phyloP scores from a whole-genome alignment of 1,139 yeast species.

The Kodamaea fungicola region DNA sequence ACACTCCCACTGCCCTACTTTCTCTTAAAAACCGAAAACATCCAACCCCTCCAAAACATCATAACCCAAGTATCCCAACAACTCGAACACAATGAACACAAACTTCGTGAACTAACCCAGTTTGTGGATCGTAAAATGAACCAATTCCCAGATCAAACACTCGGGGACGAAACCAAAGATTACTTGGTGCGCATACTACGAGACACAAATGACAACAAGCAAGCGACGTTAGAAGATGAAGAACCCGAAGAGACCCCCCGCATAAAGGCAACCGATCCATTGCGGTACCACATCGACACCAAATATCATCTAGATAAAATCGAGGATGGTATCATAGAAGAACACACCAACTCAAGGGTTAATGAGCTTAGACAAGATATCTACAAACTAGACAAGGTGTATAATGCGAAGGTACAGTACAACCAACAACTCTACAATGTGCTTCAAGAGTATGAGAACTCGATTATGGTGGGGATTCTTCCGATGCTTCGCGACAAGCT shows the following conservation, averaged over 20 bases:
- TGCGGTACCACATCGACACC: slow-evolving; percentile 13
- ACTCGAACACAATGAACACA: slow-evolving; percentile 23
- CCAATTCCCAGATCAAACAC: slow-evolving; percentile 17
- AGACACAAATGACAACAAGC: too few relatives aligned
- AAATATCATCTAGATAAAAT: slow-evolving; percentile 15
- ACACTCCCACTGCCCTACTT: slow-evolving; percentile 14
- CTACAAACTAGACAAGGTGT: slow-evolving; percentile 20
- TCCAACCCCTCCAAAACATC: slow-evolving; percentile 27
- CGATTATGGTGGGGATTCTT: slow-evolving; percentile 23
- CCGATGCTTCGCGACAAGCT: slow-evolving; percentile 27
- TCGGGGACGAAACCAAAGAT: background rate
- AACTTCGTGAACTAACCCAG: slow-evolving; percentile 21
- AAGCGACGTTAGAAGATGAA: slow-evolving; percentile 1
- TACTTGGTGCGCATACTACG: background rate
- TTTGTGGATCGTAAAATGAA: slow-evolving; percentile 22
- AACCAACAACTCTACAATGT: slow-evolving; percentile 24
- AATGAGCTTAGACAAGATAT: slow-evolving; percentile 18
- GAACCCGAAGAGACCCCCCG: background rate
- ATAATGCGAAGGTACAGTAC: slow-evolving; percentile 14
- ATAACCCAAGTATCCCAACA: slow-evolving; percentile 21
- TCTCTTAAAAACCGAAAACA: slow-evolving; percentile 37
- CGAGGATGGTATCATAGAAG: slow-evolving; percentile 1
- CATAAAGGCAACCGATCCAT: slow-evolving; percentile 2
- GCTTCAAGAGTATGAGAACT: slow-evolving; percentile 26
- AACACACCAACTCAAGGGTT: slow-evolving; percentile 1